Evolutionary conservation across 257 asterid genomes (phyloP), one percentile per base, ranked within the genome.

Genomic region (Rhazya stricta): DNA sequence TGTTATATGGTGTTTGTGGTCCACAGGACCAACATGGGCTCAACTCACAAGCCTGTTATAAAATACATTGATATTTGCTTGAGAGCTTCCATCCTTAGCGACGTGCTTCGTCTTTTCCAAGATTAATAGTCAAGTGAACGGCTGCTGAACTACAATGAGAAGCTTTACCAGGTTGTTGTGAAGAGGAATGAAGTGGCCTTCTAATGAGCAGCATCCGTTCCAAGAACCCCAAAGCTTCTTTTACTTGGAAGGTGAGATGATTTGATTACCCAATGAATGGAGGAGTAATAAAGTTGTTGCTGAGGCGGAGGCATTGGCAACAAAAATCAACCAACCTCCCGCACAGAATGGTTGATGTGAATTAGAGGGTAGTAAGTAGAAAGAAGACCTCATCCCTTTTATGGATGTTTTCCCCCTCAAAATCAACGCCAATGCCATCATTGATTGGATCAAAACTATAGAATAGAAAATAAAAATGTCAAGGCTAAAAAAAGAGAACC

Each of bases 1-100:
- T n/a, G n/a, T n/a, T n/a, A n/a, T n/a, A n/a, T 32, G 34, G 18
- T 41, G 13, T 56, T 54, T 72, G 67, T 72, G 65, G 76, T 21
- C 29, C 25, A 23, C 2, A 0, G 34, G 37, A 8, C 51, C 23
- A n/a, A 9, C 76, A 37, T 3, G 18, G 50, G 50, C 36, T 23
- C 30, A 36, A 21, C 25, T 37, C 34, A 37, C 51, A 10, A 23
- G 9, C 30, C 65, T 71, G 21, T 45, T 43, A 23, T 19, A 39
- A 41, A n/a, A 29, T 63, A 63, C 4, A 42, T 42, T 69, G 36
- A 68, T 41, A 19, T 10, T n/a, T 8, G 60, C 29, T 27, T 9
- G 60, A 50, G 60, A 15, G 67, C 18, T 53, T 42, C 50, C 32
- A 30, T 53, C 12, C 63, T 51, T 25, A 9, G n/a, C n/a, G n/a